Conservation (phyloP, 805 yeast genomes). For the Candida anglica region DNA sequence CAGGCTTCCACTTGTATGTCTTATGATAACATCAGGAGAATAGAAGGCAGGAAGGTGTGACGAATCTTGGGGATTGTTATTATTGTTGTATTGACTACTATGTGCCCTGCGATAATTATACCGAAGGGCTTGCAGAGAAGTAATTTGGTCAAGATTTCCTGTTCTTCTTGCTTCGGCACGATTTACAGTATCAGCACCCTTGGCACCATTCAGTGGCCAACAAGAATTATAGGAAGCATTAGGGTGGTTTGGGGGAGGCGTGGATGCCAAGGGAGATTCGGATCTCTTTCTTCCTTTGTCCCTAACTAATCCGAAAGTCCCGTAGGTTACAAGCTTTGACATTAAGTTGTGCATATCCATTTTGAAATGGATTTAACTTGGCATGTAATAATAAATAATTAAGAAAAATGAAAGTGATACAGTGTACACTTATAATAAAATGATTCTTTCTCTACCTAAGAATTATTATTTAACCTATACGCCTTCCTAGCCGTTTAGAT, state of each 20-base stretch:
- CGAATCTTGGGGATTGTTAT: too few relatives aligned
- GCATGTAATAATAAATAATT: too few relatives aligned
- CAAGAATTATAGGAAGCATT: neutral
- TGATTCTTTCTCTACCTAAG: neutral
- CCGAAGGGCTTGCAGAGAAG: conserved; percentile 6
- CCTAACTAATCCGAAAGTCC: conserved; percentile 3
- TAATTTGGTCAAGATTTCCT: conserved; percentile 1
- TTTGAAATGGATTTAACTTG: conserved; percentile 1
- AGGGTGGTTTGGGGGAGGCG: too few relatives aligned
- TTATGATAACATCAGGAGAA: conserved; percentile 1
- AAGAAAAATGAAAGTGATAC: too few relatives aligned
- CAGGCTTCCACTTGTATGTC: conserved; percentile 3
- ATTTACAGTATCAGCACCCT: neutral
- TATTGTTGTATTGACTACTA: too few relatives aligned
- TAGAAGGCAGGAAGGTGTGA: neutral
- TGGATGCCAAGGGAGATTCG: too few relatives aligned
- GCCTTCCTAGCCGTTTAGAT: too few relatives aligned
- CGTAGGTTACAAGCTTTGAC: conserved; percentile 3
- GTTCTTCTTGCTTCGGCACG: conserved; percentile 1
- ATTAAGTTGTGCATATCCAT: conserved; percentile 4
- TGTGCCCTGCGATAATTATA: too few relatives aligned
- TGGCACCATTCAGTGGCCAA: neutral
- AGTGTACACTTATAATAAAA: neutral
- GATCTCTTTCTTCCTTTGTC: conserved; percentile 1
- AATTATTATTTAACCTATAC: too few relatives aligned